Base-by-base conservation (phyloP, 2,329 filamentous ascomycete species). In the Corniculantispora saksenae region DNA sequence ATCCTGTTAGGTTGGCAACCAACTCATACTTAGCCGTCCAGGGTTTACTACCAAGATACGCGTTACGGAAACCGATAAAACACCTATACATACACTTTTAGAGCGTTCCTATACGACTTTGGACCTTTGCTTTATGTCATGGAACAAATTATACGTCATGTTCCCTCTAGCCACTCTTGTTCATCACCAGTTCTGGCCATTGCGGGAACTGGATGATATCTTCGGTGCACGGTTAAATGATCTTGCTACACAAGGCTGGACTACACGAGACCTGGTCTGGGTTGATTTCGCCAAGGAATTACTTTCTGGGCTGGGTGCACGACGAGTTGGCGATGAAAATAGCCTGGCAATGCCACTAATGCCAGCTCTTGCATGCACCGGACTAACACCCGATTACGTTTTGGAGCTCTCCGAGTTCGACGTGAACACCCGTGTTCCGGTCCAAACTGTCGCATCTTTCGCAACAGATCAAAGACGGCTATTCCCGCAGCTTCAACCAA, bases 171-270 rank as follows among this genome's bases (percentile, higher is more conserved):
- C 19, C 21, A 53, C 48, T 53, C 27, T 53, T 53, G 48, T 23
- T 23, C 23, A 53, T 13, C 48, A 53, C 48, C 48, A 53, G 48
- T 53, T 53, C 48, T 53, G 48, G 48, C 48, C 48, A 53, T 53
- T 53, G 23, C 48, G 48, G 48, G 25, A 53, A 21, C 48, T 53
- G 15, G 48, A 53, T 27, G 48, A 53, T 53, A 21, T 13, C 15
- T 53, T 53, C 25, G 48, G 48, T 13, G 48, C 48, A 53, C 48
- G 48, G 15, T 53, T 53, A 53, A 13, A 9, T 53, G 48, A 53
- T 9, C 21, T 53, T 53, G 48, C 48, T 53, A 53, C 21, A 3
- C 48, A 53, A 27, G 48, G 48, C 17, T 53, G 48, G 48, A 53
- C 48, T 53, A 53, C 48, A 23, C 48, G 48, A 53, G 9, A 53